Percentiles rank a stretch among this genome's conserved stretches.
Evolutionary conservation across 2,329 filamentous ascomycete genomes (phyloP).

Genomic region (Fusarium sulawesiense): DNA sequence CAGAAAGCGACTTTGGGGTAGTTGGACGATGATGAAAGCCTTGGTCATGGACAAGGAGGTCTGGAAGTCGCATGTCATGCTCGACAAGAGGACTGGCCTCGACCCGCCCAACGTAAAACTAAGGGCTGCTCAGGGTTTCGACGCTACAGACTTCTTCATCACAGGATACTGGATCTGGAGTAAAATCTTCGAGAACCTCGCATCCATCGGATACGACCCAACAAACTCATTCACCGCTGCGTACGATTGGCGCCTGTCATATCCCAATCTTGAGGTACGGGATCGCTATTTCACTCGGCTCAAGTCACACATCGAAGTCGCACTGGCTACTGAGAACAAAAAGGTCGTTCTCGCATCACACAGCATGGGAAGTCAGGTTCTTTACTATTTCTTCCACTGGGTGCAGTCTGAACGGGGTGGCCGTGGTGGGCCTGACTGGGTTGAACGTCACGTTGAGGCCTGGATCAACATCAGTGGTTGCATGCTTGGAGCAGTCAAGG

Average conservation of each 20-base stretch:
- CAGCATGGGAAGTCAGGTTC: slow-evolving; percentile 96
- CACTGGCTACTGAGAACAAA: slow-evolving; percentile 75
- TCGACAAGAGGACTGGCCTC: slow-evolving; percentile 89
- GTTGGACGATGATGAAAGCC: slow-evolving; percentile 98
- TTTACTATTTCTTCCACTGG: slow-evolving; percentile 85
- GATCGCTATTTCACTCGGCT: slow-evolving; percentile 95
- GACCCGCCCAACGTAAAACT: slow-evolving; percentile 93
- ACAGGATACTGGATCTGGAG: slow-evolving; percentile 98
- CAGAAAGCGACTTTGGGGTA: slow-evolving; percentile 93
- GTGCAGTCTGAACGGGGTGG: slow-evolving; percentile 84
- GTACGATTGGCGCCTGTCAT: slow-evolving; percentile 94
- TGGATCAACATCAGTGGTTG: slow-evolving; percentile 99
- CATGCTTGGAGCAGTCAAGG: slow-evolving; percentile 96
- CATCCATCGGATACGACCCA: slow-evolving; percentile 95
- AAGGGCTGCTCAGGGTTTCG: slow-evolving; percentile 93
- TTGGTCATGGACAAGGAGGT: slow-evolving; percentile 90
- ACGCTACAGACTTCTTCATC: slow-evolving; percentile 95
- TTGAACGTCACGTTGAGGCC: slow-evolving; percentile 87
- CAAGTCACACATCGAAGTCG: slow-evolving; percentile 90
- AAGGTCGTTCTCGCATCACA: slow-evolving; percentile 92
- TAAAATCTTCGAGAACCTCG: slow-evolving; percentile 97
- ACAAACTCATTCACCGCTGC: slow-evolving; percentile 76
- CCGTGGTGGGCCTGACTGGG: slow-evolving; percentile 86
- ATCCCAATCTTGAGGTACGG: slow-evolving; percentile 86
- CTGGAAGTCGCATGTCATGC: slow-evolving; percentile 98